Evolutionary conservation across 2,329 filamentous ascomycete genomes (phyloP).

Genomic region (Neopestalotiopsis sp.): DNA sequence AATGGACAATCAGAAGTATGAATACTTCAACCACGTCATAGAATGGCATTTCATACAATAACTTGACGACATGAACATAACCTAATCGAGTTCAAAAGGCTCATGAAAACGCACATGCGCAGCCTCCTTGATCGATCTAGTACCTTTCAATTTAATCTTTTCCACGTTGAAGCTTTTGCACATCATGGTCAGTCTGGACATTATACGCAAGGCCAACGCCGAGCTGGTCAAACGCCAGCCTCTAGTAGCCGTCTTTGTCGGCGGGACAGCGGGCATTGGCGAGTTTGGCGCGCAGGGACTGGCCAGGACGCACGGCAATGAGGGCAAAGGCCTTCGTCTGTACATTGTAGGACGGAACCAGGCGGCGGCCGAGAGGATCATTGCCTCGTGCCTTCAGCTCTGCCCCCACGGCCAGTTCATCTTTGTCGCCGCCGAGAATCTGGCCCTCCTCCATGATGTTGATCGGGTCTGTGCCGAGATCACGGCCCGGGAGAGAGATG

Average conservation of each 20-base stretch:
- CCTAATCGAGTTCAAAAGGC: no score
- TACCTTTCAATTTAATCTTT: no score
- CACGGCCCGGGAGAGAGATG: conserved; percentile 28
- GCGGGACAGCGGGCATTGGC: conserved; percentile 18
- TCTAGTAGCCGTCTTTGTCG: conserved; percentile 15
- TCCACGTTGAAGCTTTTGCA: no score
- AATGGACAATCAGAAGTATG: no score
- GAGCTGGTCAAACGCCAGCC: conserved; percentile 1
- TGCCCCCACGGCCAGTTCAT: conserved; percentile 37
- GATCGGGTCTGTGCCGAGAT: conserved; percentile 37
- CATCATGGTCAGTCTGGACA: background rate
- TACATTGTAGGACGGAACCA: conserved; percentile 34
- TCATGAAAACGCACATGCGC: no score
- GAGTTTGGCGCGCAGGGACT: conserved; percentile 10
- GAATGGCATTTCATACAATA: no score
- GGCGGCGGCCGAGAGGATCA: conserved; percentile 28
- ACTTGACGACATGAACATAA: no score
- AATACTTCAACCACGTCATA: no score
- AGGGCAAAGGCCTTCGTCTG: background rate
- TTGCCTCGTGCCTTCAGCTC: conserved; percentile 31
- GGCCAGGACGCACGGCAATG: background rate
- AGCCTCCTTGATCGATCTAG: no score
- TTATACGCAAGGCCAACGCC: background rate
- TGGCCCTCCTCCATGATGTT: conserved; percentile 39
- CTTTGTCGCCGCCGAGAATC: conserved; percentile 37